phyloP scores from a whole-genome alignment of 1,139 yeast species.

The Suhomyces yuchorum region DNA sequence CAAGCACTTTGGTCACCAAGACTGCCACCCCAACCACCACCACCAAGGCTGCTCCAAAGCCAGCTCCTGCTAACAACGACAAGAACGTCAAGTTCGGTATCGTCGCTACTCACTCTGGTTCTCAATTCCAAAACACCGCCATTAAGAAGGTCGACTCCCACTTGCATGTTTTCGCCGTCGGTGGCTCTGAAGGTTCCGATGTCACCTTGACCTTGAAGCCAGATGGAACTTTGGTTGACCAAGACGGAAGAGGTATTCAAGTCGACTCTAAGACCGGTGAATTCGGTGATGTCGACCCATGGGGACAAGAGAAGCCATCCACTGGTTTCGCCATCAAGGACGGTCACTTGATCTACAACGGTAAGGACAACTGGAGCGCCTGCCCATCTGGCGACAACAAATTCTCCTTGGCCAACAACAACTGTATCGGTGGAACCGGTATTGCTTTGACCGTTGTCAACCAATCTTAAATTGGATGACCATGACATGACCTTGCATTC shows the following conservation, averaged over 20 bases:
- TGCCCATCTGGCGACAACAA: slow-evolving; percentile 31
- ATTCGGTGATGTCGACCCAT: slow-evolving; percentile 33
- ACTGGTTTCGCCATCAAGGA: slow-evolving; percentile 28
- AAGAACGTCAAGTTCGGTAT: slow-evolving; percentile 18
- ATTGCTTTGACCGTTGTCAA: slow-evolving; percentile 23
- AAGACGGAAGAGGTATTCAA: slow-evolving; percentile 29
- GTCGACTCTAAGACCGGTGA: slow-evolving; percentile 31
- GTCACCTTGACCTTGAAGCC: slow-evolving; percentile 25
- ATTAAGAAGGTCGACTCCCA: slow-evolving; percentile 32
- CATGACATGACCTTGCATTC: slow-evolving; percentile 1
- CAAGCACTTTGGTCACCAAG: slow-evolving; percentile 6
- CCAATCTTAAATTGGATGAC: neutral
- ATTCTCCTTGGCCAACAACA: slow-evolving; percentile 29
- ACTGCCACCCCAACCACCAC: slow-evolving; percentile 4
- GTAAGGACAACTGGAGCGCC: slow-evolving; percentile 26
- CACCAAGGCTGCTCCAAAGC: slow-evolving; percentile 9
- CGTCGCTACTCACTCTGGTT: slow-evolving; percentile 25
- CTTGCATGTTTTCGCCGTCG: slow-evolving; percentile 35
- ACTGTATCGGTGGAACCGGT: slow-evolving; percentile 32
- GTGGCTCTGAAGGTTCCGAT: slow-evolving; percentile 31
- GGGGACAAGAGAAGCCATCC: slow-evolving; percentile 28
- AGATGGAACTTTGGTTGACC: slow-evolving; percentile 33
- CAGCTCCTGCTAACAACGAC: slow-evolving; percentile 7
- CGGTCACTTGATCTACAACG: slow-evolving; percentile 26
- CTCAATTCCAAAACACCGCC: slow-evolving; percentile 23